Conservation (phyloP, 306 rosid genomes). For the Oemleria cerasiformis region DNA sequence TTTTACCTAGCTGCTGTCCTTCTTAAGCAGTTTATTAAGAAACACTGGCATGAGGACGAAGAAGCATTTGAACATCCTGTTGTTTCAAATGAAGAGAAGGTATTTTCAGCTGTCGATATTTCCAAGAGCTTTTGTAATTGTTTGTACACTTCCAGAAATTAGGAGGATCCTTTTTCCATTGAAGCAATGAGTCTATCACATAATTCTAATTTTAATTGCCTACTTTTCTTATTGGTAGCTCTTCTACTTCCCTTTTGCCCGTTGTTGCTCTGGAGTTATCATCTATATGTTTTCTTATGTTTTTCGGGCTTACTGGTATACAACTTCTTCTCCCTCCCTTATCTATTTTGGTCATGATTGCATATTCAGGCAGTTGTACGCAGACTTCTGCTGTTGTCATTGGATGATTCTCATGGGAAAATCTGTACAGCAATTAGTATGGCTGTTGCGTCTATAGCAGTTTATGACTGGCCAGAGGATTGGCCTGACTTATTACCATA, state of each 20-base stretch:
- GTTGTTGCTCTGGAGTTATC: background rate
- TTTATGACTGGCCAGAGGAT: constrained; percentile 88
- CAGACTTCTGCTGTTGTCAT: constrained; percentile 60
- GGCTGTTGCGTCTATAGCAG: constrained; percentile 92
- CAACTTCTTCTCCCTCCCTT: constrained; percentile 1
- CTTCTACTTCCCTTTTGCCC: background rate
- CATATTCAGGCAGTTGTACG: constrained; percentile 60
- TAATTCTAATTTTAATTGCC: background rate
- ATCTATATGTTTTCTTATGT: background rate
- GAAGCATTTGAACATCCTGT: constrained; percentile 84
- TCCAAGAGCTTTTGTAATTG: background rate
- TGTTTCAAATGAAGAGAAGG: constrained; percentile 81
- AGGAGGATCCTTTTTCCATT: background rate
- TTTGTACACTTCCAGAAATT: no score
- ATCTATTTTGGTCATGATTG: constrained; percentile 27
- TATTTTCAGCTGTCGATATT: constrained; percentile 23
- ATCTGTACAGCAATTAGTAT: constrained; percentile 90
- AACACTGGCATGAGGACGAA: constrained; percentile 91
- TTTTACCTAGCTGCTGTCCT: constrained; percentile 96
- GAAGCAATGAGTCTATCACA: background rate
- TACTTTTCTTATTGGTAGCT: background rate
- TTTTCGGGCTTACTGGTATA: background rate
- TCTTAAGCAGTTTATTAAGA: constrained; percentile 84
- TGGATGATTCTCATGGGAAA: constrained; percentile 87
- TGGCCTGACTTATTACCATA: constrained; percentile 91